Evolutionary conservation across 352 stramenopile genomes (phyloP), one percentile per base, ranked within the genome.

Genomic region (Phytophthora syringae): DNA sequence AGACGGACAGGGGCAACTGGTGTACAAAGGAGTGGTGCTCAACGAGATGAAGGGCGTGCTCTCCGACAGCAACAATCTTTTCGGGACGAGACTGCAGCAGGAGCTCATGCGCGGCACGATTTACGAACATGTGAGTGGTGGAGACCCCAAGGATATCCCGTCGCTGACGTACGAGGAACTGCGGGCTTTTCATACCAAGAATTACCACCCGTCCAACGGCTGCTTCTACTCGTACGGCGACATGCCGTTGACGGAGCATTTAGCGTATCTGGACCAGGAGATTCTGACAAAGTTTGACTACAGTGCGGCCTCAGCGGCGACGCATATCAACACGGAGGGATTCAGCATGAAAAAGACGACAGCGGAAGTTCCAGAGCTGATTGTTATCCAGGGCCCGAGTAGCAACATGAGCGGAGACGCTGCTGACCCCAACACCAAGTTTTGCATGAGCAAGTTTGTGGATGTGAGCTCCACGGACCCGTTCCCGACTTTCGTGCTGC

Each of bases 21-120:
- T 84, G 30, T 90, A 87, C 67, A 94, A 94, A 60, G 97, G 97
- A 43, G 97, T 99, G n/a, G 97, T 99, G n/a, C 98, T 98, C 72
- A 99, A 99, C 69, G 97, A 99, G 81, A 99, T 99, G 98, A 99
- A 99, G 74, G 97, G 98, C 44, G 95, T 98, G 5, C 96, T 99
- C 60, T 98, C 93, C 13, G 96, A 94, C 59, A 94, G 94, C 48
- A 95, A 98, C 74, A 98, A 94, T 36, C 74, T 98, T 15, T 90
- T 99, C 44, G 85, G 81, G 27, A 93, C 93, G 30, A 91, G 88
- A 49, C 76, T 97, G 42, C 95, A 99, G 74, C 80, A 94, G 56
- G 86, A 84, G 39, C 79, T 99, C 27, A 97, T 99, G 66, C 72
- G 97, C 75, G 80, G 92, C 70, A 73, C 80, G 25, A 89, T 93